Evolutionary conservation across 495 filamentous ascomycete species (phyloP).

Genomic region (Astrocystis sublimbata): DNA sequence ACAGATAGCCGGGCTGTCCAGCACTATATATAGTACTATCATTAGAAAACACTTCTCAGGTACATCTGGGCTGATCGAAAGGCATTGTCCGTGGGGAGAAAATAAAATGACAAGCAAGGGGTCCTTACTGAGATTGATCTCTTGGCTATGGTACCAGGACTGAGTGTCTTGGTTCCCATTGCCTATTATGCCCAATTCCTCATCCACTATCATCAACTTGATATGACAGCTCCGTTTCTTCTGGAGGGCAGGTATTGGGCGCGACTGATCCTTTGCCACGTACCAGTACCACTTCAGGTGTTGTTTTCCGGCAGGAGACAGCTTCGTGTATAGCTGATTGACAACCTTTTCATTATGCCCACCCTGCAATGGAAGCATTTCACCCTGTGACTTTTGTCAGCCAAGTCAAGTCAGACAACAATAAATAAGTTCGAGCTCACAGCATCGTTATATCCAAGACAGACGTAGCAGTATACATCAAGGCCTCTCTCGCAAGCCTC

Average conservation of each 20-base stretch:
- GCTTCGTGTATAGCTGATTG: slow-evolving; percentile 54
- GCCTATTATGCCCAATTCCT: slow-evolving; percentile 65
- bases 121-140: slow-evolving; percentile 55
- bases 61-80: not conserved
- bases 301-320: slow-evolving; percentile 48
- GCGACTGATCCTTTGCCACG: slow-evolving; percentile 68
- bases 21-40: slow-evolving; percentile 49
- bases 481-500: slow-evolving; percentile 67
- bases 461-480: slow-evolving; percentile 67
- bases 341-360: slow-evolving; percentile 74
- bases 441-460: slow-evolving; percentile 76
- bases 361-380: slow-evolving; percentile 72
- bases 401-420: not conserved
- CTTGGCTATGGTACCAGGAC: slow-evolving; percentile 74
- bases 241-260: slow-evolving; percentile 61
- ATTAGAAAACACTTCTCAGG: not conserved
- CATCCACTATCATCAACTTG: slow-evolving; percentile 75
- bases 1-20: slow-evolving; percentile 64
- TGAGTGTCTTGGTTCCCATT: slow-evolving; percentile 84
- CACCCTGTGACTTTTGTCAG: slow-evolving; percentile 49
- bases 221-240: slow-evolving; percentile 70
- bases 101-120: not conserved
- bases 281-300: slow-evolving; percentile 65
- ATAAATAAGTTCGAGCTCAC: slow-evolving; percentile 27
- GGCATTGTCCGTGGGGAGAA: not conserved